Evolutionary conservation across 441 rosid genomes (phyloP).

Genomic region (Geranium incanum): DNA sequence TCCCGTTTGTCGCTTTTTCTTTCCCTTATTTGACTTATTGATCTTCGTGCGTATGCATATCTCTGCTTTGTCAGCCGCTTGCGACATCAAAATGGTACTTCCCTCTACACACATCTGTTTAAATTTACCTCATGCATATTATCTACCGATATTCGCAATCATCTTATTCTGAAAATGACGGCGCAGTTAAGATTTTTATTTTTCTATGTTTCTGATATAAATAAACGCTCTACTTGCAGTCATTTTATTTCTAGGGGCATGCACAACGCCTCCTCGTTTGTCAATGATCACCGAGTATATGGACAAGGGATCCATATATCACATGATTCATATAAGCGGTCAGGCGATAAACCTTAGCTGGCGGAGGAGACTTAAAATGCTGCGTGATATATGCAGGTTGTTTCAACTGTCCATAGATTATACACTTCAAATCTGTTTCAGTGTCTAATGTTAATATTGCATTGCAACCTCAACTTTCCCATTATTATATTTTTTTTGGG

Average conservation of each 20-base stretch:
- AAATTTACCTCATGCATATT: conserved; percentile 11
- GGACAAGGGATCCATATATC: conserved; percentile 92
- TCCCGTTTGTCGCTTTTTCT: conserved; percentile 21
- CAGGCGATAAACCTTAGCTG: conserved; percentile 85
- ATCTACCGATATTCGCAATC: background rate
- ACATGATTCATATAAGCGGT: conserved; percentile 79
- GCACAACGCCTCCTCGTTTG: conserved; percentile 81
- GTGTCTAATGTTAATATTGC: background rate
- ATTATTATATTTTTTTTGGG: too few relatives aligned
- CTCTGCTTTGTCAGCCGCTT: conserved; percentile 56
- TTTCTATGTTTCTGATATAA: conserved; percentile 11
- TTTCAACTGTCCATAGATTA: conserved; percentile 12
- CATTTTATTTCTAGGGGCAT: conserved; percentile 93
- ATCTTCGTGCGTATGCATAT: conserved; percentile 21
- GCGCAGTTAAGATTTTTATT: background rate
- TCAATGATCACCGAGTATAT: conserved; percentile 95
- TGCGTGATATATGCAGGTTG: conserved; percentile 94
- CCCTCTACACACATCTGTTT: conserved; percentile 23
- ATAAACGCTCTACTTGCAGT: conserved; percentile 45
- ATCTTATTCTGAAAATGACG: background rate
- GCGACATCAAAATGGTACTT: conserved; percentile 92
- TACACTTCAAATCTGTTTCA: too few relatives aligned
- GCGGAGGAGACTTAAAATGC: conserved; percentile 83
- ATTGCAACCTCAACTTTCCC: background rate
- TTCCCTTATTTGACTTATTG: conserved; percentile 25